A percentile compares a stretch with the other conserved stretches of the same genome.
phyloP scores from a whole-genome alignment of 768 basidiomycete species.

The Pleurotus citrinopileatus region DNA sequence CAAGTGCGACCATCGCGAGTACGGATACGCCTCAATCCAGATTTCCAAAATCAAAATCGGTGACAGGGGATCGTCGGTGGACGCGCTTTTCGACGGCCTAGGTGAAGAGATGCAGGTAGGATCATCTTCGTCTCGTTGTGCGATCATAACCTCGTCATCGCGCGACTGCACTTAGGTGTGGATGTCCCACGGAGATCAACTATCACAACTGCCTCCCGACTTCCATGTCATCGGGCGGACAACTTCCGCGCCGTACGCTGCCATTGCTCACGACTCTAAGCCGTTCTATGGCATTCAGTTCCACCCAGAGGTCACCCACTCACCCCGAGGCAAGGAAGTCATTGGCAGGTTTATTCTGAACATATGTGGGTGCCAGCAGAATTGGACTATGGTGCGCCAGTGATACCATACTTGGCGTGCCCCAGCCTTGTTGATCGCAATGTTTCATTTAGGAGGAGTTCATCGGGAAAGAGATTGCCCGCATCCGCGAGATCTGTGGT shows the following conservation, averaged over 20 bases:
- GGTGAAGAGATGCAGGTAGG: conserved; percentile 87
- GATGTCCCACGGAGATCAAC: conserved; percentile 99
- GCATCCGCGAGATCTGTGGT: conserved; percentile 94
- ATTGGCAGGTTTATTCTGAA: conserved; percentile 81
- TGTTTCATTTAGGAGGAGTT: conserved; percentile 82
- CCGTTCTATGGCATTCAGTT: conserved; percentile 97
- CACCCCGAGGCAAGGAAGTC: conserved; percentile 83
- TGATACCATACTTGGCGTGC: conserved; percentile 12
- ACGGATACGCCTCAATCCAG: conserved; percentile 85
- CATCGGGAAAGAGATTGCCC: conserved; percentile 92
- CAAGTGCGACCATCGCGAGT: conserved; percentile 90
- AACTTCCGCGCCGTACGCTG: conserved; percentile 84
- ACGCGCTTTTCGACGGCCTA: conserved; percentile 81
- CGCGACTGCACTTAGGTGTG: conserved; percentile 65
- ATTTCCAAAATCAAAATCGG: conserved; percentile 67
- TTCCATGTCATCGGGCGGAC: conserved; percentile 92
- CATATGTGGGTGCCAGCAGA: conserved; percentile 76
- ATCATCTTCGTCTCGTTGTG: conserved; percentile 2
- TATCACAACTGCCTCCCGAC: conserved; percentile 73
- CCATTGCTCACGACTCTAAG: conserved; percentile 86
- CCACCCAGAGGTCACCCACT: conserved; percentile 98
- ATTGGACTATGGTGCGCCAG: conserved; percentile 88
- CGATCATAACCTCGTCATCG: conserved; percentile 10
- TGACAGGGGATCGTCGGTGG: conserved; percentile 43
- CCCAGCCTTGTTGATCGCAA: conserved; percentile 6